Conservation (phyloP, 441 rosid species). For the Euphorbia schlechtendalii region DNA sequence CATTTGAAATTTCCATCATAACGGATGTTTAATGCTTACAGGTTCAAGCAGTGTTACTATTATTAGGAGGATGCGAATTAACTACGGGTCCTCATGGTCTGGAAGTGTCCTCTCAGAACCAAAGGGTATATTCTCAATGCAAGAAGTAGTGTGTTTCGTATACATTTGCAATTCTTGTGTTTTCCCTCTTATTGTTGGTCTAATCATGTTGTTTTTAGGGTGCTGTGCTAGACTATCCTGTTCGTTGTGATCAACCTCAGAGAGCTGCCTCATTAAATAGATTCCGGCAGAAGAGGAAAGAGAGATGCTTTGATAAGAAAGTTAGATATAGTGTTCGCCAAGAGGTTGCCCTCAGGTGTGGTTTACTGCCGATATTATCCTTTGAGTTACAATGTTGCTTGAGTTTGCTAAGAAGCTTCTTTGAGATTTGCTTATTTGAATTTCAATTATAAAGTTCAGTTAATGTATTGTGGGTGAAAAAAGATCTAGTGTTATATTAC, state of each 20-base stretch:
- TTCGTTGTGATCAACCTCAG: slow-evolving; percentile 59
- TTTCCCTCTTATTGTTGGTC: not conserved
- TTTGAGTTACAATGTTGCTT: not conserved
- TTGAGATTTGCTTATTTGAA: not conserved
- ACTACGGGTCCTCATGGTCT: slow-evolving; percentile 48
- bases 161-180: not conserved
- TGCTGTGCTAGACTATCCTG: slow-evolving; percentile 44
- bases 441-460: not conserved
- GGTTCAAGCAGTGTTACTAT: no score
- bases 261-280: no score
- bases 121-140: slow-evolving; percentile 43
- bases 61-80: slow-evolving; percentile 77
- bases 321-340: slow-evolving; percentile 93
- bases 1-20: not conserved
- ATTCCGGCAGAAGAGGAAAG: no score
- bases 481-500: not conserved
- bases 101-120: slow-evolving; percentile 52
- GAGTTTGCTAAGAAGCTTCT: not conserved
- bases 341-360: slow-evolving; percentile 91
- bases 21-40: slow-evolving; percentile 20
- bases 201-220: slow-evolving; percentile 30
- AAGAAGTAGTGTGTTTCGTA: not conserved
- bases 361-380: slow-evolving; percentile 2
- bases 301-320: no score
- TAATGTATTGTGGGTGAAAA: not conserved